Evolutionary conservation across 2,329 filamentous ascomycete species (phyloP), one percentile per base, ranked within the genome.

Genomic region (Hypoxylon rubiginosum): DNA sequence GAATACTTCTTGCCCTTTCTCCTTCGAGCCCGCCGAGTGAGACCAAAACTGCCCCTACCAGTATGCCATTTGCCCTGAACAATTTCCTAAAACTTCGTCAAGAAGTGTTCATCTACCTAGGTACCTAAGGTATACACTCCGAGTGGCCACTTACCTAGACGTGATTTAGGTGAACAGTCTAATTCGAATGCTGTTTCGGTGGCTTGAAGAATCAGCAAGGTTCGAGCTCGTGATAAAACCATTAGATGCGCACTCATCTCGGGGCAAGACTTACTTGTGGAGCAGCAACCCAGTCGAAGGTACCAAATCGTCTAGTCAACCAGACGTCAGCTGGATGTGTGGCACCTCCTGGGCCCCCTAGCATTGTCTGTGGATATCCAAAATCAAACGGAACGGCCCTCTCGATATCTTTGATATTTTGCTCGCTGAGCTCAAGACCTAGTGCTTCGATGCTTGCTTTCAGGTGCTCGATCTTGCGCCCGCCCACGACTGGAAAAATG

Each of bases 381-480:
- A 82, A 17, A n/a, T 88, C 82, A 63, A 90, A 89, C 1, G 79
- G 69, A 56, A 77, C 77, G 24, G 83, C 81, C 2, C 74, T 75
- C 62, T 90, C 86, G 56, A 90, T 83, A 52, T 82, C 80, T 26
- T 79, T 74, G 10, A 88, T 77, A 56, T 90, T 84, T 24, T 83
- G 79, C 0, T 81, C 75, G 0, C 81, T 82, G 62, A 89, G 74
- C 26, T 75, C 70, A 43, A 89, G 74, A 7, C 70, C 77, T 62
- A 90, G 72, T 0, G 83, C 85, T 70, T 83, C 77, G 56, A 90
- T 86, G 71, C 88, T 89, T 8, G 83, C 79, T 52, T 80, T 62
- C 11, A 87, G 72, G 58, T 87, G 83, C 72, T 83, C 81, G 17
- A 84, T 71, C 73, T 84, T 86, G 7, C 83, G 76, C 0, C 82